Conservation (phyloP, 441 rosid species). For the Pelargonium citronellum region DNA sequence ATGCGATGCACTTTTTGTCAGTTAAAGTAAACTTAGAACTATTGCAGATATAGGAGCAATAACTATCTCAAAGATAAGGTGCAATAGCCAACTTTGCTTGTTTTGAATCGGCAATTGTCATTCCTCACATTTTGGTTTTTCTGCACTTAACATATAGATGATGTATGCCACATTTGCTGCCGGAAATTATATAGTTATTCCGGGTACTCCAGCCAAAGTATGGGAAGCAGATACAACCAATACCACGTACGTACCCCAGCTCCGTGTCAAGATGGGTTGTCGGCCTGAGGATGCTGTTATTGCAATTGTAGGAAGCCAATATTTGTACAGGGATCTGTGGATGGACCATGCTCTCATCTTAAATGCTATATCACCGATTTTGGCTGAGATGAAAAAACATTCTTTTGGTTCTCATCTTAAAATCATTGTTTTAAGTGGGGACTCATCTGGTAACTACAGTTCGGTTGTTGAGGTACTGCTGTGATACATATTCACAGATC, state of each 20-base stretch:
- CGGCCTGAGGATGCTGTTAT: conserved; percentile 50
- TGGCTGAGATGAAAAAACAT: conserved; percentile 35
- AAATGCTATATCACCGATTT: conserved; percentile 59
- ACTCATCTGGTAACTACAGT: conserved; percentile 63
- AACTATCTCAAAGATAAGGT: conserved; percentile 8
- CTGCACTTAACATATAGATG: conserved; percentile 42
- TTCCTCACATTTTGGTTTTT: conserved; percentile 14
- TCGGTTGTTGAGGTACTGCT: conserved; percentile 67
- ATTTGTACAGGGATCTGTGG: conserved; percentile 88
- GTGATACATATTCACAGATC: conserved; percentile 1
- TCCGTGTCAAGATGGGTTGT: conserved; percentile 38
- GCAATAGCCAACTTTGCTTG: not conserved
- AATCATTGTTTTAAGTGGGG: conserved; percentile 56
- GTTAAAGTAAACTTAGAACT: not conserved
- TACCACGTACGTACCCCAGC: conserved; percentile 26
- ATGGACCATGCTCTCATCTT: conserved; percentile 85
- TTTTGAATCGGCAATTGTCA: not conserved
- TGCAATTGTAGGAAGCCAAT: conserved; percentile 71
- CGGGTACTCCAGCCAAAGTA: conserved; percentile 71
- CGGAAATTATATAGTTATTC: conserved; percentile 84
- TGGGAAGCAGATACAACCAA: conserved; percentile 44
- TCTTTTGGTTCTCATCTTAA: conserved; percentile 44
- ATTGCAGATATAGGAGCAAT: not conserved
- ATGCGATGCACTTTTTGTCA: not conserved
- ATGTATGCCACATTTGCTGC: conserved; percentile 68